Evolutionary conservation across 306 rosid species (phyloP), one percentile per base, ranked within the genome.

Genomic region (Hylodesmum podocarpum): DNA sequence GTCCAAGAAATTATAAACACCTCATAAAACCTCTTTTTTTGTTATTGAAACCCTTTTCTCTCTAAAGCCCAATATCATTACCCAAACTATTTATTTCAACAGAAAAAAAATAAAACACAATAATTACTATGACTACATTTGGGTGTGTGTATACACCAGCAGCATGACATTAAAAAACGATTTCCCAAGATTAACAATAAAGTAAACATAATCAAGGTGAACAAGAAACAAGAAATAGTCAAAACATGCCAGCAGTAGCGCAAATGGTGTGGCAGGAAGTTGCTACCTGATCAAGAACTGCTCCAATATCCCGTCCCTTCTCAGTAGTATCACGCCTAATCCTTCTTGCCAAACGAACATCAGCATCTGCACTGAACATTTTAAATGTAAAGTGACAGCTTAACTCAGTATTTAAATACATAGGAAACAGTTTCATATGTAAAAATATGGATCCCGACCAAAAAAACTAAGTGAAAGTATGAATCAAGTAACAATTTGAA

Each of bases 281-380:
- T 63, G 53, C 73, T 68, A 96, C 99, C 94, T 96, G 99, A 88
- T 96, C 99, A 73, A 96, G 99, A 83, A 96, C 92, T 51, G 88
- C 58, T 67, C 94, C 98, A 79, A 96, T 91, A 82, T 92, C 96
- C 79, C 99, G 87, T 62, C 75, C 84, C 88, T 91, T 96, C 81
- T 92, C 99, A 16, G 49, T 83, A 8, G 99, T 96, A 76, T 96
- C 99, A 75, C 97, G 97, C 86, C 93, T 91, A 71, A 96, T 96
- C 88, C 99, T 89, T 88, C 99, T 92, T 21, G 98, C 98, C 79
- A 96, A 79, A 83, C 99, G 98, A 85, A 92, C 97, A 90, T 96
- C 99, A 86, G 99, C 98, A 91, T 96, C 99, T 96, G 99, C 97
- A 90, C 96, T 88, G 96, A 87, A 84, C 86, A 89, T 59, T 86